Evolutionary conservation across 305 asterid genomes (phyloP).

Genomic region (Solanum hybrid): DNA sequence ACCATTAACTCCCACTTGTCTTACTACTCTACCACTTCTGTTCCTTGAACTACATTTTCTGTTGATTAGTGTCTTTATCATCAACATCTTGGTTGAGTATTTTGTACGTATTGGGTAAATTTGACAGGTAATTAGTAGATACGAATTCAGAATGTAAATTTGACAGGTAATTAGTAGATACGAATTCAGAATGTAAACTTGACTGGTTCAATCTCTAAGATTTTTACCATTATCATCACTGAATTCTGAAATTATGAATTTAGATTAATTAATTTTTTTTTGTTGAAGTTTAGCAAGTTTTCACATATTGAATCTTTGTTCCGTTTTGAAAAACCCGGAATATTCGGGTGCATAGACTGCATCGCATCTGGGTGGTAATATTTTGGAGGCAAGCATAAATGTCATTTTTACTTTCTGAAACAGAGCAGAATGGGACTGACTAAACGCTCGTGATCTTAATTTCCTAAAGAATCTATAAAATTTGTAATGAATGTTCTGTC

Average conservation of each 20-base stretch:
- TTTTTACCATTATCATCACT: neutral
- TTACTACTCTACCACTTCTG: neutral
- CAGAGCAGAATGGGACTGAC: neutral
- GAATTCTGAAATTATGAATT: neutral
- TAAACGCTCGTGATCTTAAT: neutral
- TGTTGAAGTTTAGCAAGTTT: neutral
- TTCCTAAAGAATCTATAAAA: neutral
- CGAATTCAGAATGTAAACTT: neutral
- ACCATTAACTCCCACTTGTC: neutral
- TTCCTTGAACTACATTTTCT: neutral
- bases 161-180: neutral
- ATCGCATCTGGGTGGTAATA: neutral
- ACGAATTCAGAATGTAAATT: neutral
- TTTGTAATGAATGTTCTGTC: neutral
- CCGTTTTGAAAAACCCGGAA: neutral
- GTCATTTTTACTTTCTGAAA: neutral
- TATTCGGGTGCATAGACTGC: neutral
- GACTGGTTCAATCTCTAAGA: neutral
- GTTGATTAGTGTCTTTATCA: neutral
- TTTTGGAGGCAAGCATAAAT: neutral
- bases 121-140: neutral
- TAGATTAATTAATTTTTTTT: no score
- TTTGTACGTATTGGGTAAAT: neutral
- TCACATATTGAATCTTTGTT: neutral
- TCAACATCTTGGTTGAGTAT: neutral